These are phyloP conservation scores for Candolleomyces eurysporus DNA, from an alignment of 768 basidiomycete genomes.

Conservation along the genomic window DNA sequence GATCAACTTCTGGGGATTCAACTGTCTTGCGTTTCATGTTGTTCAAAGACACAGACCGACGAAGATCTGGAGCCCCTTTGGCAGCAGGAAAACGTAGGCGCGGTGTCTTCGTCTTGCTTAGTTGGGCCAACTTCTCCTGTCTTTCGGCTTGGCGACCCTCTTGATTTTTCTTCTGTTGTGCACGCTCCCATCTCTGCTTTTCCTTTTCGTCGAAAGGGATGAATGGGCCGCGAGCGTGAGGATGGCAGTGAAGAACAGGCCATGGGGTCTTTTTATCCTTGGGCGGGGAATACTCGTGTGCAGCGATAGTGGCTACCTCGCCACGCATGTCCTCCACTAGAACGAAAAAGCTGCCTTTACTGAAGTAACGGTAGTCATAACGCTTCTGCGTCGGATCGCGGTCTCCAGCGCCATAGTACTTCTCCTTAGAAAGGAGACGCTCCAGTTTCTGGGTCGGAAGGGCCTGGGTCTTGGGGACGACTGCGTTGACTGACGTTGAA, in stretches of 20 bases:
- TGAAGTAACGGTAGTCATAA: constrained; percentile 87
- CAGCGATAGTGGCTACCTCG: constrained; percentile 80
- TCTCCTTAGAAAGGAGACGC: constrained; percentile 73
- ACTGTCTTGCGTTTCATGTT: constrained; percentile 44
- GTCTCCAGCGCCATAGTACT: constrained; percentile 83
- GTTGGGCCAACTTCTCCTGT: constrained; percentile 2
- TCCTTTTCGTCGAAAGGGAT: constrained; percentile 74
- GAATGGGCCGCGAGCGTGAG: constrained; percentile 71
- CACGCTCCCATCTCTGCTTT: constrained; percentile 61
- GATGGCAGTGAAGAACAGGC: constrained; percentile 83
- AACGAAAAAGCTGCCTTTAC: constrained; percentile 70
- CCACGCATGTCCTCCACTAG: constrained; percentile 89
- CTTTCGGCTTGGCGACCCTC: constrained; percentile 18
- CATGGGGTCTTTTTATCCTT: constrained; percentile 63
- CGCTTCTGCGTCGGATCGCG: constrained; percentile 89
- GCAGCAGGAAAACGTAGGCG: neutral
- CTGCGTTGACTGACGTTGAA: constrained; percentile 22
- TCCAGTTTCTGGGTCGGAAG: constrained; percentile 30
- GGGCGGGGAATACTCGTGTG: constrained; percentile 71
- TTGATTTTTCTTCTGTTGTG: constrained; percentile 44
- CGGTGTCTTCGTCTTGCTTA: neutral
- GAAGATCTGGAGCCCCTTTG: constrained; percentile 42
- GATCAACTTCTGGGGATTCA: constrained; percentile 28
- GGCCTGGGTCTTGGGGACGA: constrained; percentile 27
- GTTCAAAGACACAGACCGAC: constrained; percentile 74